A percentile compares a stretch with the other conserved stretches of the same genome.
phyloP scores from a whole-genome alignment of 2,329 filamentous ascomycete genomes.

The Xylariaceae sp. region DNA sequence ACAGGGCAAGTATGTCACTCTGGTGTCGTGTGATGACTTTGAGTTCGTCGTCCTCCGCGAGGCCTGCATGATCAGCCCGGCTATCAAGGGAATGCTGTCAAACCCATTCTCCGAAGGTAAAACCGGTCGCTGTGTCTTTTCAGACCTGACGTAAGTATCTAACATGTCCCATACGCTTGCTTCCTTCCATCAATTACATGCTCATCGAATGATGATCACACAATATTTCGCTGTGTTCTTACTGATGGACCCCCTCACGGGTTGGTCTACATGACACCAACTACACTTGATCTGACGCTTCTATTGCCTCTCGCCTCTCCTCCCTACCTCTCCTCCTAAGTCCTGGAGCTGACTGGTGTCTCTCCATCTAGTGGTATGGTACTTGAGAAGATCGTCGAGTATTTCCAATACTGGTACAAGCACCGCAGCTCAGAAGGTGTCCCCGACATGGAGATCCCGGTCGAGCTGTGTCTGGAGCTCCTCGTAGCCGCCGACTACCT shows the following conservation, averaged over 20 bases:
- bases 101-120: slow-evolving; percentile 65
- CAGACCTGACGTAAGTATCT: slow-evolving; percentile 67
- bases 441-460: slow-evolving; percentile 75
- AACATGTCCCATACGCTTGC: background rate
- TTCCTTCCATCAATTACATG: background rate
- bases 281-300: slow-evolving; percentile 62
- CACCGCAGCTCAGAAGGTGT: slow-evolving; percentile 67
- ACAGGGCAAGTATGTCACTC: slow-evolving; percentile 67
- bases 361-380: slow-evolving; percentile 56
- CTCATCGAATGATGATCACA: slow-evolving; percentile 34
- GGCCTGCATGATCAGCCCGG: slow-evolving; percentile 64
- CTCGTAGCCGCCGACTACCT: slow-evolving; percentile 75
- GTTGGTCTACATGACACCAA: slow-evolving; percentile 47
- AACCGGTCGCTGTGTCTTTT: slow-evolving; percentile 62
- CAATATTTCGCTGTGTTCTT: slow-evolving; percentile 40
- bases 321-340: slow-evolving; percentile 4
- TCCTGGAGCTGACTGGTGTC: slow-evolving; percentile 17
- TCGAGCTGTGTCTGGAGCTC: slow-evolving; percentile 73
- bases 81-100: slow-evolving; percentile 73
- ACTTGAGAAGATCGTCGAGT: slow-evolving; percentile 77
- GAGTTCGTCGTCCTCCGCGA: slow-evolving; percentile 73
- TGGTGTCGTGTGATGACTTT: slow-evolving; percentile 71
- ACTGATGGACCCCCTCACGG: slow-evolving; percentile 41
- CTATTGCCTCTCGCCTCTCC: slow-evolving; percentile 4
- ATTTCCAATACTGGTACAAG: slow-evolving; percentile 78